Conservation (phyloP, 768 basidiomycete species). For the Mycena haematopus region DNA sequence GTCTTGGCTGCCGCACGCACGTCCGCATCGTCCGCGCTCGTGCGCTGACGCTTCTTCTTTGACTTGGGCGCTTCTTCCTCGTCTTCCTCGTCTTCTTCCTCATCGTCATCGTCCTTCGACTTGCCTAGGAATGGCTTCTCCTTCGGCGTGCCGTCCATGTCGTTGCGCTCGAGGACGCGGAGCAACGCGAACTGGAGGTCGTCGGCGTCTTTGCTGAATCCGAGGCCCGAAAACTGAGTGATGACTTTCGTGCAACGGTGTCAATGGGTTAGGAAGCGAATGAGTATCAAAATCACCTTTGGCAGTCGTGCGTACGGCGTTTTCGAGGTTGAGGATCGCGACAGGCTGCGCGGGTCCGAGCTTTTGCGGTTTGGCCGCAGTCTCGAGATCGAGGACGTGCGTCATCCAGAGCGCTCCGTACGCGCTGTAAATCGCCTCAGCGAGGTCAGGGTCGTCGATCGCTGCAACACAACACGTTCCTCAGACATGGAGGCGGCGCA, state of each 20-base stretch:
- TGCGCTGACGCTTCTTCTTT: too few relatives aligned
- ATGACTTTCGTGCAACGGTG: not conserved
- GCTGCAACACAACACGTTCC: not conserved
- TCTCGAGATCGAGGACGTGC: constrained; percentile 22
- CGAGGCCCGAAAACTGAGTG: constrained; percentile 13
- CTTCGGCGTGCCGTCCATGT: constrained; percentile 25
- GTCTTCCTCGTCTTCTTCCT: constrained; percentile 11
- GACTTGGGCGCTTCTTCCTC: constrained; percentile 1
- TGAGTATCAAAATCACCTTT: constrained; percentile 8
- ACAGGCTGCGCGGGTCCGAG: constrained; percentile 18
- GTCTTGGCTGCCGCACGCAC: constrained; percentile 17
- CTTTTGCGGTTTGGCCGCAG: constrained; percentile 23
- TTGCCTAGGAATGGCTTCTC: constrained; percentile 21
- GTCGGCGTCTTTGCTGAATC: constrained; percentile 7
- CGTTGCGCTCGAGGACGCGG: constrained; percentile 25
- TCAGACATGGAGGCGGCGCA: not conserved
- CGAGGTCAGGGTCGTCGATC: constrained; percentile 21
- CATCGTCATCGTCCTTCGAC: constrained; percentile 12
- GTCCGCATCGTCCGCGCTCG: constrained; percentile 12
- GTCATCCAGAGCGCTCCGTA: constrained; percentile 27
- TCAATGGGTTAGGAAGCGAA: not conserved
- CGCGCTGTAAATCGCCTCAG: constrained; percentile 20
- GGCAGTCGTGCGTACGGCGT: constrained; percentile 21
- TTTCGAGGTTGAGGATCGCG: constrained; percentile 23
- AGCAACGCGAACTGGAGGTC: constrained; percentile 20